Percentiles rank a stretch among this genome's conserved stretches.
Evolutionary conservation across 768 basidiomycete species (phyloP).

Genomic region (Boletus subparvulus): DNA sequence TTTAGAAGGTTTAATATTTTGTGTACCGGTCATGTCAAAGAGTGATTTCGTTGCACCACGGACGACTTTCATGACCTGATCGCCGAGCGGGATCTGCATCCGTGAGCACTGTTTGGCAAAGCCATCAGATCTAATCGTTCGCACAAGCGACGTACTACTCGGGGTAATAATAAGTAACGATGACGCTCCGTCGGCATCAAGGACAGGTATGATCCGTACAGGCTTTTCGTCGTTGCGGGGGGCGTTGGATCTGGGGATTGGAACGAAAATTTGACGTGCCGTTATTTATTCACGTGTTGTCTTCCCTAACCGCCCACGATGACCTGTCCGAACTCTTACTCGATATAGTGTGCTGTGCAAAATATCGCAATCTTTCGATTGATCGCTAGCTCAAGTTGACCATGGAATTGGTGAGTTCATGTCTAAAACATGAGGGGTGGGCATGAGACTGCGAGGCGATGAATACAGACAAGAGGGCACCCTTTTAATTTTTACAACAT

Average conservation of each 20-base stretch:
- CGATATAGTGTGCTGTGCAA: background rate
- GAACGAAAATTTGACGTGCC: constrained; percentile 11
- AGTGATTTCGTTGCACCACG: too few relatives aligned
- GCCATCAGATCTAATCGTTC: background rate
- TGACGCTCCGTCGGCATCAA: constrained; percentile 37
- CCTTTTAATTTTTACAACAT: background rate
- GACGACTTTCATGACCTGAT: background rate
- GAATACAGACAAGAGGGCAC: background rate
- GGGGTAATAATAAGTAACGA: background rate
- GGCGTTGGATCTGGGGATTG: constrained; percentile 28
- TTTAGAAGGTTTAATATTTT: background rate
- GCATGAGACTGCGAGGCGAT: background rate
- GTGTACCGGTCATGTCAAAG: background rate
- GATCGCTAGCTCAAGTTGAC: background rate
- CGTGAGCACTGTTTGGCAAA: background rate
- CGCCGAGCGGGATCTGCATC: background rate
- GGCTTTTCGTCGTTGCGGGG: constrained; percentile 7
- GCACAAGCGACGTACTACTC: background rate
- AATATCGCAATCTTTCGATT: background rate
- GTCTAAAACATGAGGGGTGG: too few relatives aligned
- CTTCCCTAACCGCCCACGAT: too few relatives aligned
- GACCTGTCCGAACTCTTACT: background rate
- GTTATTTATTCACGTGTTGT: constrained; percentile 6
- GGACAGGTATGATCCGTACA: constrained; percentile 12
- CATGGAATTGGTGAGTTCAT: background rate